Evolutionary conservation across 2,329 filamentous ascomycete genomes (phyloP).

Genomic region (Thermochaetoides dissita): DNA sequence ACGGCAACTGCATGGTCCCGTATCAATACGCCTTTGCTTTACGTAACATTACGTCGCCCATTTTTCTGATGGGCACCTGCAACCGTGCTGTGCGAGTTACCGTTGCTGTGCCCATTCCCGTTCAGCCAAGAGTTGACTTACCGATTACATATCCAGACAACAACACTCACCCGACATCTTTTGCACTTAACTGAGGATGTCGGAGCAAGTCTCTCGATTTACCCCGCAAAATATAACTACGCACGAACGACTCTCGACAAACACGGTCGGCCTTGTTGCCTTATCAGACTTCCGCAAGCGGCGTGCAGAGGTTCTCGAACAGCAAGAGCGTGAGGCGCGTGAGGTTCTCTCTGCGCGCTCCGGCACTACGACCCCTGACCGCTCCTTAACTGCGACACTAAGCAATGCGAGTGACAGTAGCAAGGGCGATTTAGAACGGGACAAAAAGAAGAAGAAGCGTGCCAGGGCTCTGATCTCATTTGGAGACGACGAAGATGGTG

Average conservation of each 20-base stretch:
- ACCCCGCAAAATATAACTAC: conserved; percentile 62
- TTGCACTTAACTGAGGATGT: conserved; percentile 20
- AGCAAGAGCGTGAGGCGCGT: conserved; percentile 69
- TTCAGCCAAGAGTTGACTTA: no score
- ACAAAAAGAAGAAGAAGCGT: conserved; percentile 34
- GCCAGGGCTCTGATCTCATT: conserved; percentile 41
- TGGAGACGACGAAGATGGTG: conserved; percentile 53
- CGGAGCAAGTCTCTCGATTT: conserved; percentile 44
- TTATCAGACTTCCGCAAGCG: conserved; percentile 93
- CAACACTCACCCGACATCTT: no score
- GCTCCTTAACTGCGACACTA: conserved; percentile 34
- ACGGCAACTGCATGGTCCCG: no score
- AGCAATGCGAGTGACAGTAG: conserved; percentile 12
- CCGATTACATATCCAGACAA: no score
- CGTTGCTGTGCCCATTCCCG: no score
- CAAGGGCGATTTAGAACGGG: conserved; percentile 18
- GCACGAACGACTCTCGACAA: conserved; percentile 67
- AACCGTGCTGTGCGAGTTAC: no score
- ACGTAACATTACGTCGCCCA: no score
- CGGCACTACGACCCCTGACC: conserved; percentile 32
- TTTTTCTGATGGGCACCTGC: no score
- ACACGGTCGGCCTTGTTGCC: conserved; percentile 81
- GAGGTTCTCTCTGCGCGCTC: conserved; percentile 34
- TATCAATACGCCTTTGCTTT: no score
- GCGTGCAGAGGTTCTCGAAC: conserved; percentile 83